Conservation (phyloP, 192 early-diverging fungal genomes). For the Umbelopsis ramanniana region DNA sequence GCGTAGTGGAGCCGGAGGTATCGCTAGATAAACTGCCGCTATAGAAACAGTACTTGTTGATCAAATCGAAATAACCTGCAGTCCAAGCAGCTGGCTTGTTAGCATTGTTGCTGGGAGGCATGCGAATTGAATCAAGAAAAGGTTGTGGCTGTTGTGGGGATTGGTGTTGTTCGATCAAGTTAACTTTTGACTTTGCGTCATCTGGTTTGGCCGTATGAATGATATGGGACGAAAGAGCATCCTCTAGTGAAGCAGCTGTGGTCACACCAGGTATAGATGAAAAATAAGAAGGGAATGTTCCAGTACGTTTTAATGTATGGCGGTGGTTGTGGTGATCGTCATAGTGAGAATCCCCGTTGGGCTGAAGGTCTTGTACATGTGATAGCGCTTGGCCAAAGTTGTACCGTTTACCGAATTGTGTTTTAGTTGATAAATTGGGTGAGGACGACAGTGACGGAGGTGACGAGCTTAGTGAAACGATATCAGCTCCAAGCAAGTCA, state of each 20-base stretch:
- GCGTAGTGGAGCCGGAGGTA: background rate
- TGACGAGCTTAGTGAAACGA: slow-evolving; percentile 19
- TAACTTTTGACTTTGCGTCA: background rate
- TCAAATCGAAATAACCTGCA: slow-evolving; percentile 47
- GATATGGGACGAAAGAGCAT: background rate
- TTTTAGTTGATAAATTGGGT: slow-evolving; percentile 7
- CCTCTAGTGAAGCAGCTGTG: slow-evolving; percentile 5
- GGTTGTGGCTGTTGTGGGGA: background rate
- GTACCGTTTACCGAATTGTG: slow-evolving; percentile 15
- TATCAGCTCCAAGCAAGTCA: background rate
- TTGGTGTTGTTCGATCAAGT: background rate
- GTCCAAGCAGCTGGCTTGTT: slow-evolving; percentile 11
- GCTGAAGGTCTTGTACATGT: background rate
- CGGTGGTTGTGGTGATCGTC: slow-evolving; percentile 12
- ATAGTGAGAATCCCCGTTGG: background rate
- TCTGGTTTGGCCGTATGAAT: background rate
- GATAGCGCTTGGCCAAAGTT: slow-evolving; percentile 20
- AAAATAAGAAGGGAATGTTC: slow-evolving; percentile 21
- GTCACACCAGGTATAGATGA: slow-evolving; percentile 19
- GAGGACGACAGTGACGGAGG: slow-evolving; percentile 24
- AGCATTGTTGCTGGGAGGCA: background rate
- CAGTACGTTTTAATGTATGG: slow-evolving; percentile 3
- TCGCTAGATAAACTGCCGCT: background rate
- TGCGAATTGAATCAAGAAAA: background rate
- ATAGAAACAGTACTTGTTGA: slow-evolving; percentile 60